These are phyloP conservation scores for Capronia coronata DNA, from an alignment of 2,329 filamentous ascomycete species.

Conservation along the genomic window DNA sequence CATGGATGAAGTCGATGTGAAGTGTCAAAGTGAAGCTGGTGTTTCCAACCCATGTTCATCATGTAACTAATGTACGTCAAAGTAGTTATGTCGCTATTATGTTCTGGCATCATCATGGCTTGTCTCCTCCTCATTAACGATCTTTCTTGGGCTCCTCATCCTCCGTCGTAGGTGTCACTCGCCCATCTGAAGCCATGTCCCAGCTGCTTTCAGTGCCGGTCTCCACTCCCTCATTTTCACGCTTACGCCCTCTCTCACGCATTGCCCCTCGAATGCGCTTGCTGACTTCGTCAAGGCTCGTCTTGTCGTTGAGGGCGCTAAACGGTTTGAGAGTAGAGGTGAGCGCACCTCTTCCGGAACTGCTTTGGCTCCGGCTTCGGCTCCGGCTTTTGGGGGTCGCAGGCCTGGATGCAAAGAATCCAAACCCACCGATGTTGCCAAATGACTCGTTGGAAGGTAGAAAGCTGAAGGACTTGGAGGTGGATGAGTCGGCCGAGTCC, in stretches of 20 bases:
- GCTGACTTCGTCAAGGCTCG: slow-evolving; percentile 73
- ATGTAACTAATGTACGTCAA: too few species aligned
- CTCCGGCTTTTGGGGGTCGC: slow-evolving; percentile 71
- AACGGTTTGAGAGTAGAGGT: slow-evolving; percentile 57
- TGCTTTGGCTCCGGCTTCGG: slow-evolving; percentile 62
- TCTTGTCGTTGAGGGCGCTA: slow-evolving; percentile 57
- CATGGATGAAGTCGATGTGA: too few species aligned
- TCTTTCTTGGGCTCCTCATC: slow-evolving; percentile 29
- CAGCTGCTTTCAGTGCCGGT: slow-evolving; percentile 27
- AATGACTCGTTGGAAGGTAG: slow-evolving; percentile 87
- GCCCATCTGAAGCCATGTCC: slow-evolving; percentile 27
- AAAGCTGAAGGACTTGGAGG: slow-evolving; percentile 35
- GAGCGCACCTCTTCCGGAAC: slow-evolving; percentile 59
- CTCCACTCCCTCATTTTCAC: slow-evolving; percentile 28
- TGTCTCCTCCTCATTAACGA: slow-evolving; percentile 10
- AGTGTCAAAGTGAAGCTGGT: too few species aligned
- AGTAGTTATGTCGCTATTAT: too few species aligned
- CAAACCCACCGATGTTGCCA: slow-evolving; percentile 77
- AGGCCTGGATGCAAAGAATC: slow-evolving; percentile 83
- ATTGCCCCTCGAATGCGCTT: slow-evolving; percentile 80
- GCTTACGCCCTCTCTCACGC: slow-evolving; percentile 62
- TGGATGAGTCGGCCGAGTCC: slow-evolving; percentile 26
- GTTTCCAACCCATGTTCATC: too few species aligned
- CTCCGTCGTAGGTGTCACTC: slow-evolving; percentile 23
- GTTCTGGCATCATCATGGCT: background rate